phyloP scores from a whole-genome alignment of 23 red algal genomes.

The Gracilariopsis chorda region DNA sequence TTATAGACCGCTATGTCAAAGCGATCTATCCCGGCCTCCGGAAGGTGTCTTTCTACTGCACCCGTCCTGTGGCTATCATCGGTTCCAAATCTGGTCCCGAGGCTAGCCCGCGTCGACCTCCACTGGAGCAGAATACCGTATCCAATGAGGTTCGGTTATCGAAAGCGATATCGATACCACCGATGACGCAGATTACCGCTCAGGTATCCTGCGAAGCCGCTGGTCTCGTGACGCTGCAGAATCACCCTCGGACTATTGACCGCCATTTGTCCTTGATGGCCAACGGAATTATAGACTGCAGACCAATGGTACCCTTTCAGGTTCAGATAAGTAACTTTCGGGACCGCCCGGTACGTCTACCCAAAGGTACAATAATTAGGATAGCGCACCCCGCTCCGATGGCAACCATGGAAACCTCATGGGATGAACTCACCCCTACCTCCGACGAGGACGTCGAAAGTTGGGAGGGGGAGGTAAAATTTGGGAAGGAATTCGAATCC shows the following conservation, averaged over 20 bases:
- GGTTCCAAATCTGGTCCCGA: background rate
- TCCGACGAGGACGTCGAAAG: background rate
- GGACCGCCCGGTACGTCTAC: background rate
- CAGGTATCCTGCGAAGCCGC: background rate
- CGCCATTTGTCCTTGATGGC: background rate
- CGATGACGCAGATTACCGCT: background rate
- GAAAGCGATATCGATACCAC: background rate
- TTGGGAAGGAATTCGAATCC: background rate
- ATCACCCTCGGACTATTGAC: background rate
- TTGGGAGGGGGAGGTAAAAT: background rate
- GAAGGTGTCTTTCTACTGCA: background rate
- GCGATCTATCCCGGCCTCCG: background rate
- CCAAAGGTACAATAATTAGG: background rate
- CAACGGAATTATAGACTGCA: slow-evolving; percentile 4
- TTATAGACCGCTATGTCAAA: background rate
- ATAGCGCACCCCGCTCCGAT: background rate
- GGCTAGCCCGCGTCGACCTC: background rate
- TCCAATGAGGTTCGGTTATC: background rate
- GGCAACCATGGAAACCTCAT: background rate
- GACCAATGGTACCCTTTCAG: background rate
- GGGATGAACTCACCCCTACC: background rate
- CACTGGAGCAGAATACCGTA: background rate
- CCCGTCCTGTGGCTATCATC: background rate
- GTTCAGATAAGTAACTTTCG: background rate
- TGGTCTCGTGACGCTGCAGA: background rate